Evolutionary conservation across 805 yeast species (phyloP).

Genomic region (Saturnispora saitoi): DNA sequence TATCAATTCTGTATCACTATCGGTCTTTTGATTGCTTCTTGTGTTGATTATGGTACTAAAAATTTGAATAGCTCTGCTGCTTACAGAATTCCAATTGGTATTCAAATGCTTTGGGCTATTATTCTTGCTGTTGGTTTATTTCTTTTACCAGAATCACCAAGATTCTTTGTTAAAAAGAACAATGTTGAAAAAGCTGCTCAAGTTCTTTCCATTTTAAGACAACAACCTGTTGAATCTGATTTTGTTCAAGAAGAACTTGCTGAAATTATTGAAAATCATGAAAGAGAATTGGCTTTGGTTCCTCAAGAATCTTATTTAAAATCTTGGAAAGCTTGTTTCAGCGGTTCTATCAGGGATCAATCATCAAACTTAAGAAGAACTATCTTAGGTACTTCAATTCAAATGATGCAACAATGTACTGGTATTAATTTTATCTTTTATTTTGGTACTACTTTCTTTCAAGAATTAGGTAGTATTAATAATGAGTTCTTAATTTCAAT

Average conservation of each 20-base stretch:
- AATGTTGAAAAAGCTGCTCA: constrained; percentile 47
- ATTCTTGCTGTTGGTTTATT: constrained; percentile 53
- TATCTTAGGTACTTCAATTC: constrained; percentile 35
- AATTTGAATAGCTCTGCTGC: constrained; percentile 43
- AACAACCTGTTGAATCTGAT: constrained; percentile 38
- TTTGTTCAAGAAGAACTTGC: constrained; percentile 41
- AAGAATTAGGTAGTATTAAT: constrained; percentile 37
- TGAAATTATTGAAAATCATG: constrained; percentile 45
- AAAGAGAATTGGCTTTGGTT: constrained; percentile 32
- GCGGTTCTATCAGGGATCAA: constrained; percentile 30
- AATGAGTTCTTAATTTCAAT: constrained; percentile 46
- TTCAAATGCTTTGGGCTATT: constrained; percentile 65
- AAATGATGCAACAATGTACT: constrained; percentile 62
- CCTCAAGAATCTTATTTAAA: constrained; percentile 30
- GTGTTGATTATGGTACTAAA: constrained; percentile 63
- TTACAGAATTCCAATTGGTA: constrained; percentile 68
- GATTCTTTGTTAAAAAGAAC: constrained; percentile 55
- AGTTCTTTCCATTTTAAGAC: constrained; percentile 47
- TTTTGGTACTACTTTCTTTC: constrained; percentile 63
- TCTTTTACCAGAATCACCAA: constrained; percentile 69
- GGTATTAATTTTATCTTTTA: constrained; percentile 73
- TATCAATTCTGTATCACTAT: constrained; percentile 61
- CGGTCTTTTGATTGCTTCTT: constrained; percentile 63
- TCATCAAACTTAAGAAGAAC: constrained; percentile 36
- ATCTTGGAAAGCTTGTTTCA: constrained; percentile 39